Percentiles rank a stretch among this genome's conserved stretches.
Evolutionary conservation across 495 filamentous ascomycete genomes (phyloP).

Genomic region (Penicillium nucicola): DNA sequence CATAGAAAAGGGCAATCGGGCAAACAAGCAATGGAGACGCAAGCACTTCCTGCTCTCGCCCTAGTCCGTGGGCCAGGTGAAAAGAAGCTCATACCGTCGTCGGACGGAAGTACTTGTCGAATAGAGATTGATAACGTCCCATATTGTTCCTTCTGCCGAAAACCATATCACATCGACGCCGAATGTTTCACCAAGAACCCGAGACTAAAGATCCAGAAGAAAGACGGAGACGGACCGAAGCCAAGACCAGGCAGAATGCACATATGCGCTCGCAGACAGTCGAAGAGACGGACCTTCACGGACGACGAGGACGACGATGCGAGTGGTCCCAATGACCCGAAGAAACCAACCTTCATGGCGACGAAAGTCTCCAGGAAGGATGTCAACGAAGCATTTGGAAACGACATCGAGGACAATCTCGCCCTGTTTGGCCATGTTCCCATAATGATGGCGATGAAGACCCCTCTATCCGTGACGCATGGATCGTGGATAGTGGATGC

Average conservation of each 20-base stretch:
- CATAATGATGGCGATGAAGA: conserved; percentile 9
- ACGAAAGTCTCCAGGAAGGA: conserved; percentile 5
- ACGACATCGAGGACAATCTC: conserved; percentile 7
- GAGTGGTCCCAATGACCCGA: conserved; percentile 2
- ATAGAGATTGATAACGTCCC: conserved; percentile 11
- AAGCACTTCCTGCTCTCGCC: conserved; percentile 10
- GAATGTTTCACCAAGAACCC: conserved; percentile 12
- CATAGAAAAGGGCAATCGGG: conserved; percentile 14
- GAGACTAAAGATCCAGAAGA: conserved; percentile 1
- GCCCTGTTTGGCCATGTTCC: conserved; percentile 7
- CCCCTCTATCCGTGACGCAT: conserved; percentile 10
- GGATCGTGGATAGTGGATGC: conserved; percentile 15
- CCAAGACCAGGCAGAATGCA: conserved; percentile 6
- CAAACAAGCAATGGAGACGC: conserved; percentile 7
- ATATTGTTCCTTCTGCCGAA: conserved; percentile 11
- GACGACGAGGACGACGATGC: conserved; percentile 12
- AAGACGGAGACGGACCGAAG: conserved; percentile 3
- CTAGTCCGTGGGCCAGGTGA: conserved; percentile 4
- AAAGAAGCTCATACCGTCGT: conserved; percentile 5
- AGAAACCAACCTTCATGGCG: conserved; percentile 13
- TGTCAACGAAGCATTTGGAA: conserved; percentile 11
- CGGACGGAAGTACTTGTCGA: conserved; percentile 10
- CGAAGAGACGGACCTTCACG: conserved; percentile 6
- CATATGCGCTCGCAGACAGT: conserved; percentile 5
- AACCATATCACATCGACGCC: conserved; percentile 11